Conservation (phyloP, 1,284 basidiomycete genomes). For the Tylopilus sp. region DNA sequence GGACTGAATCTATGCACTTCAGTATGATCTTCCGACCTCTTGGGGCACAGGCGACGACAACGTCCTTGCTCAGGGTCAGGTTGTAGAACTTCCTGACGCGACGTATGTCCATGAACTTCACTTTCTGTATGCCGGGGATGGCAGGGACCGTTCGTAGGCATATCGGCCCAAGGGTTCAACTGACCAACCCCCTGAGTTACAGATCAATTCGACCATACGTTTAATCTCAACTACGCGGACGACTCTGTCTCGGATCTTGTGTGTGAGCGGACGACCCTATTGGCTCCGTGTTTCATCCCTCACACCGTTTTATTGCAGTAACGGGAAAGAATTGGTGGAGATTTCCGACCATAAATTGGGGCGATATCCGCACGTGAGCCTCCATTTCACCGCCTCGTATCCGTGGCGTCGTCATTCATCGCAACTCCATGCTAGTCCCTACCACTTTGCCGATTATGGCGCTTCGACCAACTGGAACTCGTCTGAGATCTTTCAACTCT, state of each 20-base stretch:
- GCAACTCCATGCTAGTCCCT: slow-evolving; percentile 30
- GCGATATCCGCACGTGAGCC: slow-evolving; percentile 37
- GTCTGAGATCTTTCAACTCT: slow-evolving; percentile 43
- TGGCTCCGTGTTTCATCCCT: neutral
- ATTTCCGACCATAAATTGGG: slow-evolving; percentile 35
- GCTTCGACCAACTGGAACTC: slow-evolving; percentile 38
- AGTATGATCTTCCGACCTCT: slow-evolving; percentile 40
- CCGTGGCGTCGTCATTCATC: neutral
- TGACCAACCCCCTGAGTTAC: neutral
- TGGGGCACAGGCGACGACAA: slow-evolving; percentile 42
- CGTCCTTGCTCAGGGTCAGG: slow-evolving; percentile 38
- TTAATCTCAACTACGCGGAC: slow-evolving; percentile 37
- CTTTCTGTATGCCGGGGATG: slow-evolving; percentile 43
- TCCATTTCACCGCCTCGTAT: neutral
- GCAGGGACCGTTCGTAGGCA: slow-evolving; percentile 21
- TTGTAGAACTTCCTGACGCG: slow-evolving; percentile 30
- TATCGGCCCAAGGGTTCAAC: too few species aligned
- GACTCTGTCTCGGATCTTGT: slow-evolving; percentile 32
- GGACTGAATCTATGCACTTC: neutral
- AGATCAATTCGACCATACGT: slow-evolving; percentile 36
- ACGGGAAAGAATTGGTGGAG: slow-evolving; percentile 41
- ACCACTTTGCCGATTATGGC: slow-evolving; percentile 36
- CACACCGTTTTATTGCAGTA: slow-evolving; percentile 25
- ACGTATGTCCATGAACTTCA: slow-evolving; percentile 41
- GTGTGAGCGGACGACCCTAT: slow-evolving; percentile 24